Conservation (phyloP, 805 yeast genomes). For the Brettanomyces anomalus region DNA sequence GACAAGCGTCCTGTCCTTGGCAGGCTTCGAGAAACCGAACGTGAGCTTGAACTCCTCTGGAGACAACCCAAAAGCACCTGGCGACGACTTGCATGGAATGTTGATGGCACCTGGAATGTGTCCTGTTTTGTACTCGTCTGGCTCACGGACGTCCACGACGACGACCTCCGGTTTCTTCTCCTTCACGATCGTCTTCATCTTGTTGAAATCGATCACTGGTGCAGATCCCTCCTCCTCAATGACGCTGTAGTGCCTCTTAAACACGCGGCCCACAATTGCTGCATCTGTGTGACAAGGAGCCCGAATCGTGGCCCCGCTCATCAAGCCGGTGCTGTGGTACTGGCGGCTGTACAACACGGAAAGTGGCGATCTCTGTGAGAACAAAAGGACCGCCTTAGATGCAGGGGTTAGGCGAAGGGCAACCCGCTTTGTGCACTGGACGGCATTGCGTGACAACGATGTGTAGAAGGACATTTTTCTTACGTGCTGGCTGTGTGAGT, state of each 20-base stretch:
- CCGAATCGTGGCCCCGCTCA: too few species aligned
- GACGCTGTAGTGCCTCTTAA: conserved; percentile 16
- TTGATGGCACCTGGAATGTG: conserved; percentile 80
- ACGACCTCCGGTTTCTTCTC: conserved; percentile 40
- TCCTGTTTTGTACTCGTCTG: conserved; percentile 63
- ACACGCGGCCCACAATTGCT: background rate
- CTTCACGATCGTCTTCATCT: conserved; percentile 32
- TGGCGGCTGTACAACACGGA: too few species aligned
- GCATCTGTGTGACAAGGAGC: too few species aligned
- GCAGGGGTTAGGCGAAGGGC: too few species aligned
- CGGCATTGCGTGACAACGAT: too few species aligned
- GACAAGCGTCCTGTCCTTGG: conserved; percentile 57
- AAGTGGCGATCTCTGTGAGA: too few species aligned
- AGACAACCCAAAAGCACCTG: conserved; percentile 80
- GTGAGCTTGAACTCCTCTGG: conserved; percentile 72
- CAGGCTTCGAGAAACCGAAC: conserved; percentile 79
- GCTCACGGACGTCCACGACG: conserved; percentile 89
- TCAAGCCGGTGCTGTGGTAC: too few species aligned
- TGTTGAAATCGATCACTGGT: conserved; percentile 19
- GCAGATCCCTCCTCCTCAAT: conserved; percentile 25
- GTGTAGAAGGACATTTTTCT: too few species aligned
- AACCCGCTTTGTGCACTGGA: too few species aligned
- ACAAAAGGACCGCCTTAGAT: too few species aligned
- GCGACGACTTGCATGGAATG: conserved; percentile 82
- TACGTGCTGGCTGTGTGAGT: too few species aligned